Base-by-base conservation (phyloP, 2,329 filamentous ascomycete genomes). In the Periconia digitata region DNA sequence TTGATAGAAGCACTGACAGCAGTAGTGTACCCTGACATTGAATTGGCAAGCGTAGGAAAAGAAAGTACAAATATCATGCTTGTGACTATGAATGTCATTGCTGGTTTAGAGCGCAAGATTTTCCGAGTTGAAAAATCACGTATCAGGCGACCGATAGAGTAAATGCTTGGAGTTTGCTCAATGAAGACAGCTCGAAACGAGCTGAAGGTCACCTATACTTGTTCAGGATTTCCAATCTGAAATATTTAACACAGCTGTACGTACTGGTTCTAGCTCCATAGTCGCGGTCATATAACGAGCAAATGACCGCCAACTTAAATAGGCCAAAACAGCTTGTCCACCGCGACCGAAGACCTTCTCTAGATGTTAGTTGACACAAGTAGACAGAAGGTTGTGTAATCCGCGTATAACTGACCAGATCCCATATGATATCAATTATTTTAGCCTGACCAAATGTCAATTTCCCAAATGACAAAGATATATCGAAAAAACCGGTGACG, bases 1-100 rank as follows among this genome's bases (percentile, higher is more conserved):
- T 21, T 29, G 2, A 63, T 41, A 17, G 43, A 57, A 2, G 58
- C 34, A 5, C 46, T 24, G 8, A 55, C 40, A 3, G 49, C 49
- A 1, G 35, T 43, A 1, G 37, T 53, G 18, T 63, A 63, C 15
- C 58, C 58, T 22, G 54, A 56, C 58, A 63, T 58, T 2, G 60
- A 54, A 15, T 59, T 55, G 2, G 48, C 44, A 5, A 63, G 35
- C 0, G 55, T 63, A 6, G 58, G 58, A 37, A 60, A 62, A 0
- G 35, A 8, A 0, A 58, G 40, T 6, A 54, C 52, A n/a, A 57
- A 61, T 0, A 40, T 8, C 53, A 62, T 58, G 1, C 50, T 60
- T 2, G 37, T 29, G 1, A 60, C 15, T 44, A 63, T 62, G 16
- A 62, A 62, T 3, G 34, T 27, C 57, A 58, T 61, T 12, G 58